Conservation (phyloP, 352 stramenopile genomes). For the Pythium pyrilobum region DNA sequence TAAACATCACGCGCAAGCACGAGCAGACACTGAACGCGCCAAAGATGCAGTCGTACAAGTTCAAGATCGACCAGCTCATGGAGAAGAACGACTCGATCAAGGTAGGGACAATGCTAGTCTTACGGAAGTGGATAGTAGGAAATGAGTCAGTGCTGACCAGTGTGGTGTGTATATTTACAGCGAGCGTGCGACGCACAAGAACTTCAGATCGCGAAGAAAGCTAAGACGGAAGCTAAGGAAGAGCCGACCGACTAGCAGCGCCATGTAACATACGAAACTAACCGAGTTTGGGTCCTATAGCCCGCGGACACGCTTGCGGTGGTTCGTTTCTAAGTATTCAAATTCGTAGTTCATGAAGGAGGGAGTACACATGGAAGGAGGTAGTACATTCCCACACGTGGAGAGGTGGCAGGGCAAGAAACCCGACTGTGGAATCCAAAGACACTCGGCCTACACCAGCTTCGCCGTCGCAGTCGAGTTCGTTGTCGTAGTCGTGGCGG, state of each 20-base stretch:
- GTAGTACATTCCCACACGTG: too few relatives aligned
- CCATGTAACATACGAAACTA: neutral
- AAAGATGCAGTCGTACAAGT: constrained; percentile 54
- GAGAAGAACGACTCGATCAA: constrained; percentile 62
- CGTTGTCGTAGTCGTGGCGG: constrained; percentile 16
- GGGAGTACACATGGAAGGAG: too few relatives aligned
- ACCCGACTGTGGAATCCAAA: too few relatives aligned
- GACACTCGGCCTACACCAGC: too few relatives aligned
- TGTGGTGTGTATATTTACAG: constrained; percentile 6
- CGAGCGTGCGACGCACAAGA: constrained; percentile 26
- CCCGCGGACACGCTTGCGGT: too few relatives aligned
- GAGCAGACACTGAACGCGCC: constrained; percentile 57
- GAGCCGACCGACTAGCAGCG: neutral
- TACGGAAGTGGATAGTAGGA: neutral
- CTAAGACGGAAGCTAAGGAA: constrained; percentile 21
- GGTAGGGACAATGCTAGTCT: constrained; percentile 13
- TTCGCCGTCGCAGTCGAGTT: neutral
- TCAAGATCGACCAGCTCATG: constrained; percentile 56
- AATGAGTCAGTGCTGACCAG: too few relatives aligned
- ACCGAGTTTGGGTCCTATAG: too few relatives aligned
- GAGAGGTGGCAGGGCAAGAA: too few relatives aligned
- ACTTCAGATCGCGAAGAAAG: constrained; percentile 25
- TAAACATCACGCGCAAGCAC: constrained; percentile 65
- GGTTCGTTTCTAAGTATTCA: too few relatives aligned
- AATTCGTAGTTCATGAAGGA: too few relatives aligned